phyloP scores from a whole-genome alignment of 2,329 filamentous ascomycete genomes.

The Pezizomycotina sp. region DNA sequence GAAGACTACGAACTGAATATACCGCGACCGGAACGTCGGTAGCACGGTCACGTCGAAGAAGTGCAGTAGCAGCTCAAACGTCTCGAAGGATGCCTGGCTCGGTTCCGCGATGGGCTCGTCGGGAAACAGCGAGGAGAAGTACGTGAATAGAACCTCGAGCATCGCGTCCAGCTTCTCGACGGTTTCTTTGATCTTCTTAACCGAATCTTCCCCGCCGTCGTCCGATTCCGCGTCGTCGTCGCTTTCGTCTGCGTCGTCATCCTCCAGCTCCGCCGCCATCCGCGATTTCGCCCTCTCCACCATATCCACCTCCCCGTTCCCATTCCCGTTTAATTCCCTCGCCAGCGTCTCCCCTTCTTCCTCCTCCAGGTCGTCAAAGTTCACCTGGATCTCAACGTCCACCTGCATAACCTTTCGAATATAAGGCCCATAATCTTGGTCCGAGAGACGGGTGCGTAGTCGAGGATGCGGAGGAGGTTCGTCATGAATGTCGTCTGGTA shows the following conservation, averaged over 20 bases:
- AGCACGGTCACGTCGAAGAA: slow-evolving; percentile 81
- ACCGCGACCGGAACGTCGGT: slow-evolving; percentile 76
- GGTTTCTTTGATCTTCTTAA: slow-evolving; percentile 60
- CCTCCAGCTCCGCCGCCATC: slow-evolving; percentile 29
- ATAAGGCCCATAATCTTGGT: slow-evolving; percentile 70
- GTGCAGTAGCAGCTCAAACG: slow-evolving; percentile 61
- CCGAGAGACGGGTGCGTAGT: slow-evolving; percentile 61
- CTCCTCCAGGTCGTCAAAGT: slow-evolving; percentile 83
- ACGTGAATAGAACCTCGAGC: slow-evolving; percentile 70
- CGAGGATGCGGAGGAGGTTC: slow-evolving; percentile 61
- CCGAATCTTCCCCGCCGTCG: slow-evolving; percentile 36
- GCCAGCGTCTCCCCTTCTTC: slow-evolving; percentile 43
- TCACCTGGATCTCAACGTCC: slow-evolving; percentile 86
- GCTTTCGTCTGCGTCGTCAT: slow-evolving; percentile 53
- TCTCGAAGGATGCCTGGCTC: slow-evolving; percentile 50
- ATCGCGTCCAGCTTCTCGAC: slow-evolving; percentile 84
- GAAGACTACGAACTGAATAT: slow-evolving; percentile 90
- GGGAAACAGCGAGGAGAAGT: slow-evolving; percentile 59
- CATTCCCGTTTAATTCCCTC: slow-evolving; percentile 36
- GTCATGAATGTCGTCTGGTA: slow-evolving; percentile 76
- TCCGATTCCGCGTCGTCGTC: slow-evolving; percentile 41
- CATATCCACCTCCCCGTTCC: slow-evolving; percentile 15
- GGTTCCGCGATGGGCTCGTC: slow-evolving; percentile 33
- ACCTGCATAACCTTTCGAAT: slow-evolving; percentile 80
- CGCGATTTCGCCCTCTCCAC: slow-evolving; percentile 25